phyloP scores from a whole-genome alignment of 352 stramenopile species.

The Globisporangium alternatum region DNA sequence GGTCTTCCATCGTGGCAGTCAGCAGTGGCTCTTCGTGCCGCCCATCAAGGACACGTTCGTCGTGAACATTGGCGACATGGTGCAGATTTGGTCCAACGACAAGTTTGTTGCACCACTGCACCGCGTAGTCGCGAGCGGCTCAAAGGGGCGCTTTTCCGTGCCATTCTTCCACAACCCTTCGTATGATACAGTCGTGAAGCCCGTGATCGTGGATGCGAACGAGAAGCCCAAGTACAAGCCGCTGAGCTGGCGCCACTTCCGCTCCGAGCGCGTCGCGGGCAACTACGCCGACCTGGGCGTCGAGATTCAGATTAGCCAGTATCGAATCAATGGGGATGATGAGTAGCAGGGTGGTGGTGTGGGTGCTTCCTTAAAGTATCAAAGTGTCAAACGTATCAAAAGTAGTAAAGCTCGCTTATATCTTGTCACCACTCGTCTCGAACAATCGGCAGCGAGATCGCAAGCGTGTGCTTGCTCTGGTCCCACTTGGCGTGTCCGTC shows the following conservation, averaged over 20 bases:
- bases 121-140: constrained; percentile 29
- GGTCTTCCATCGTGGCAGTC: constrained; percentile 34
- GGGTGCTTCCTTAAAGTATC: not conserved
- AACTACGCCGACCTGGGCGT: constrained; percentile 68
- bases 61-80: constrained; percentile 62
- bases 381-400: not conserved
- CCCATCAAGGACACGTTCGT: constrained; percentile 38
- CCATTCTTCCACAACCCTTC: constrained; percentile 34
- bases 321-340: constrained; percentile 10
- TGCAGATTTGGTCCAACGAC: constrained; percentile 55
- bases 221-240: constrained; percentile 37
- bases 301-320: constrained; percentile 88
- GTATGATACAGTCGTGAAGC: constrained; percentile 35
- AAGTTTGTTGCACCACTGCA: constrained; percentile 43
- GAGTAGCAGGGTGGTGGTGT: not conserved
- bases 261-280: constrained; percentile 64
- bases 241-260: constrained; percentile 75
- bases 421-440: constrained; percentile 60
- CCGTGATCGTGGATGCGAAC: constrained; percentile 20
- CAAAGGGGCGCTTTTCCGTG: constrained; percentile 23
- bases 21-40: constrained; percentile 37
- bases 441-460: constrained; percentile 70
- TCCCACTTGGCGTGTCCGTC: constrained; percentile 79
- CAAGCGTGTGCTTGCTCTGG: constrained; percentile 38
- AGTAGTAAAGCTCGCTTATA: not conserved